Evolutionary conservation across 2,329 filamentous ascomycete genomes (phyloP).

Genomic region (Colletotrichum shisoi): DNA sequence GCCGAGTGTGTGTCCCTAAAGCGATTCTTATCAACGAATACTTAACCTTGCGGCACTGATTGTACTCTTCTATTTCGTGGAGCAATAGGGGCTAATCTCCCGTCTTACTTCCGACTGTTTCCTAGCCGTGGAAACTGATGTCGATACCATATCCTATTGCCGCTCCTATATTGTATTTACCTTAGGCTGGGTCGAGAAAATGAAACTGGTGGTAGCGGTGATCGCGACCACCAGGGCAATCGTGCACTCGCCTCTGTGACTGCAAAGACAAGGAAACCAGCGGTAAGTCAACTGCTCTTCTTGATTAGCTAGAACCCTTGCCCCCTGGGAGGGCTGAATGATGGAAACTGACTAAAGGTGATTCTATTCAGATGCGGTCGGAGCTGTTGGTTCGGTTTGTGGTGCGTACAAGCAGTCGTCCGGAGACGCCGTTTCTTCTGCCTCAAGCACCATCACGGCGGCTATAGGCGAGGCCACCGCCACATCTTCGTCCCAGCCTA

Average conservation of each 20-base stretch:
- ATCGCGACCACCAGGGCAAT: not conserved
- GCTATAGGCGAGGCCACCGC: not conserved
- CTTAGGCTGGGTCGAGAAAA: not conserved
- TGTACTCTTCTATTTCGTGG: not conserved
- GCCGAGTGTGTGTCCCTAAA: not conserved
- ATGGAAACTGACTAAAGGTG: not conserved
- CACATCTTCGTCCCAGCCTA: not conserved
- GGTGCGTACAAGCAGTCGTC: not conserved
- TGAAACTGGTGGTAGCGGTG: not conserved
- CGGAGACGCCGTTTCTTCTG: not conserved
- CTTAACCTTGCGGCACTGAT: not conserved
- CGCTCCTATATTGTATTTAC: not conserved
- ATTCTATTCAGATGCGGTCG: not conserved
- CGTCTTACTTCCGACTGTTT: not conserved
- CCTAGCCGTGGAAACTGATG: not conserved
- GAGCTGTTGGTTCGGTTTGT: not conserved
- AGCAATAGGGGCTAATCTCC: not conserved
- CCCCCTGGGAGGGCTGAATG: not conserved
- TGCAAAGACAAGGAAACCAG: not conserved
- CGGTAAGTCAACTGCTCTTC: not conserved
- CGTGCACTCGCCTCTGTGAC: not conserved
- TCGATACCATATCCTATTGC: not conserved
- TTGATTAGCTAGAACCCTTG: not conserved
- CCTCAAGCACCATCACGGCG: not conserved
- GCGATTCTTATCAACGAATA: too few relatives aligned